Conservation (phyloP, 495 filamentous ascomycete genomes). For the Hypomontagnella monticulosa region DNA sequence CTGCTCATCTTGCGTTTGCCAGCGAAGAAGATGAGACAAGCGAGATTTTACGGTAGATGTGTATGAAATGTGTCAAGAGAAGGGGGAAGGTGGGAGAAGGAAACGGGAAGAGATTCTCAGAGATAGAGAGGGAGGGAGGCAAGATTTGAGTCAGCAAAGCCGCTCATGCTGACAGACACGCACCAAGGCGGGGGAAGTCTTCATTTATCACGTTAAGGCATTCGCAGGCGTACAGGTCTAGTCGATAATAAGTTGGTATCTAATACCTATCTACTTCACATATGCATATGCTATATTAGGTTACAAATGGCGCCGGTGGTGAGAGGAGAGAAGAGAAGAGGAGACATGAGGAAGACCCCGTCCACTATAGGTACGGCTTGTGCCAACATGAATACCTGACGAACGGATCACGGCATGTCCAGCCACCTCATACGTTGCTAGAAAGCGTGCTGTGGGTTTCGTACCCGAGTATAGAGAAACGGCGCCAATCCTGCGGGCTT, state of each 20-base stretch:
- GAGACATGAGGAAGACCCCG: neutral
- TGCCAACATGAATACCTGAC: slow-evolving; percentile 7
- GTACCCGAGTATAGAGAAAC: neutral
- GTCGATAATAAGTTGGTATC: slow-evolving; percentile 17
- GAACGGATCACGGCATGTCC: neutral
- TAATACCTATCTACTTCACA: neutral
- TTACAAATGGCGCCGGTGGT: slow-evolving; percentile 14
- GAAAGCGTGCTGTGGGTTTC: neutral
- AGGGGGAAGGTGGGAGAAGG: neutral
- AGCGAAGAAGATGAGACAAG: neutral
- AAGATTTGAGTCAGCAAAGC: slow-evolving; percentile 6
- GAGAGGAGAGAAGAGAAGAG: neutral
- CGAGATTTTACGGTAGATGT: slow-evolving; percentile 1
- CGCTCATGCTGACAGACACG: slow-evolving; percentile 8
- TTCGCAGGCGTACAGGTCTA: slow-evolving; percentile 8
- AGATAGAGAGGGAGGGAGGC: neutral
- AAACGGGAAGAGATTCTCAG: slow-evolving; percentile 2
- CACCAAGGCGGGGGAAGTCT: slow-evolving; percentile 18
- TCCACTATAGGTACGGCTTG: slow-evolving; percentile 1
- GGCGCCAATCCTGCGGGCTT: no score
- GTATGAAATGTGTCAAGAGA: neutral
- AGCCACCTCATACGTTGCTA: neutral
- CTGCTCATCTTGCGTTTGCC: slow-evolving; percentile 54
- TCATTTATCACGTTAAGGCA: slow-evolving; percentile 23
- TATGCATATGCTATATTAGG: slow-evolving; percentile 24